Conservation (phyloP, 208 protist genomes). For the Naegleria lovaniensis region DNA sequence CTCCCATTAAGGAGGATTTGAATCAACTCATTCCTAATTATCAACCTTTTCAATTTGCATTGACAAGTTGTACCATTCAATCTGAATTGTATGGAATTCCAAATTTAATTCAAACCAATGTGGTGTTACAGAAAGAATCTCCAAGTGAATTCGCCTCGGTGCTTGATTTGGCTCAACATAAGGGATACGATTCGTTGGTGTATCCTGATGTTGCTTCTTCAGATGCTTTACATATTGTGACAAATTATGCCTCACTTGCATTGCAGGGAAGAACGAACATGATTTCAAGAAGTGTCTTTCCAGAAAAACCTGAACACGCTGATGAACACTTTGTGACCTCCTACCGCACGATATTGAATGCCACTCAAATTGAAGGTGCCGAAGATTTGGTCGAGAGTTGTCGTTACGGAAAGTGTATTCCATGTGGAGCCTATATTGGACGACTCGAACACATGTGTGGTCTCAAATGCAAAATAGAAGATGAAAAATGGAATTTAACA, state of each 20-base stretch:
- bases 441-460: neutral
- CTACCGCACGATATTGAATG: neutral
- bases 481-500: neutral
- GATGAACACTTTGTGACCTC: neutral
- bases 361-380: neutral
- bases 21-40: neutral
- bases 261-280: neutral
- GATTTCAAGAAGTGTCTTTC: too few relatives aligned
- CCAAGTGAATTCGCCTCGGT: neutral
- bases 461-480: neutral
- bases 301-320: neutral
- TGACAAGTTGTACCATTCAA: neutral
- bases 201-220: neutral
- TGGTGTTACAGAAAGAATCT: neutral
- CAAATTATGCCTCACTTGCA: neutral
- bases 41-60: neutral
- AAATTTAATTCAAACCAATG: neutral
- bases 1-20: neutral
- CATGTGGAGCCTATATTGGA: neutral
- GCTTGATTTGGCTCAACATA: neutral
- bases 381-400: neutral
- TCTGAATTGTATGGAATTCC: neutral
- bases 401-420: neutral
- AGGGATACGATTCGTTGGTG: neutral
- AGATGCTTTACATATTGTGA: neutral